Evolutionary conservation across 352 stramenopile species (phyloP), one percentile per base, ranked within the genome.

Genomic region (Phytophthora quininea): DNA sequence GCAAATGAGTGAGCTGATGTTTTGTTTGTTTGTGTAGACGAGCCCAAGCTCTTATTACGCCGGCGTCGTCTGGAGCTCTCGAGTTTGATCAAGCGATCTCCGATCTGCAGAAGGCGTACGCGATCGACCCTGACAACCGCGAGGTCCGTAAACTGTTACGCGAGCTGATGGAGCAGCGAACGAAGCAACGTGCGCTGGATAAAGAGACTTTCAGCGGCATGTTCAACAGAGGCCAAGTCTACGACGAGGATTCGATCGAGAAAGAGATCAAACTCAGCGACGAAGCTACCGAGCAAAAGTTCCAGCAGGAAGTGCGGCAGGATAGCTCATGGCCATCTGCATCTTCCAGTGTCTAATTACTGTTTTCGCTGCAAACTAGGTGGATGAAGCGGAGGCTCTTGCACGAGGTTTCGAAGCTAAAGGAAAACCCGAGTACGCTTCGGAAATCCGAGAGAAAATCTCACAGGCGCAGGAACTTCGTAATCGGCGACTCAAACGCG

Each of bases 131-230:
- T 5, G 67, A 74, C 29, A 91, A 92, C 50, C 77, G 79, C 37
- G 80, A 82, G 15, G 80, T 93, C 7, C 73, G 76, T 1, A 92
- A 89, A 54, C 66, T 93, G 3, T 81, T 91, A 24, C 84, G 80
- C 11, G 79, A 90, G 50, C 62, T 95, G 2, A 84, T 86, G 48
- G 82, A 92, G 31, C 84, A 93, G 51, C 71, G 84, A 14, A 66
- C 69, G 1, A 84, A 82, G 29, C 88, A 96, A 61, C 82, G 76
- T 15, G 58, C 84, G 37, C 62, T 92, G 15, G 88, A 96, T 50
- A 82, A 83, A 53, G 71, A 80, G 9, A 96, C 88, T 4, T 96
- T 96, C 65, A 92, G 71, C 10, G 88, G 86, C 14, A 93, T 96
- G 88, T 96, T 95, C 42, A 65, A 89, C 29, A 82, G 86, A 53